Base-by-base conservation (phyloP, 805 yeast species). In the Saccharomycopsis selenospora region DNA sequence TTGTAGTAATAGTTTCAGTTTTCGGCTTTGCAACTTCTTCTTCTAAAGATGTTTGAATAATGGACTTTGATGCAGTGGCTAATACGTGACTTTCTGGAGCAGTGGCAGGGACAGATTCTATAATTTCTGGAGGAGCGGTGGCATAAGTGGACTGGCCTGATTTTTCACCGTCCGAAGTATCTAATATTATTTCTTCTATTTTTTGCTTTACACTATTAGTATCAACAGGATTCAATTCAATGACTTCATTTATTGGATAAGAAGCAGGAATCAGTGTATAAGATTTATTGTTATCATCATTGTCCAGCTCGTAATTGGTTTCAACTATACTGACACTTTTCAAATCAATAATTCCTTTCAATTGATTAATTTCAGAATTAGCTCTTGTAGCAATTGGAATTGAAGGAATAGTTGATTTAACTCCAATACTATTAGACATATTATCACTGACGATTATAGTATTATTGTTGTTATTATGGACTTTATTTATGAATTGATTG, bases 1-100 rank as follows among this genome's bases (percentile, higher is more conserved):
- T 4, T 40, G 50, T 41, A 52, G 29, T 11, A 59, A 20, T 33
- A n/a, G n/a, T n/a, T n/a, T n/a, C n/a, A n/a, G n/a, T 33, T 33
- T 33, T 33, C 10, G n/a, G 38, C 38, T 33, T 10, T 33, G 10
- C 6, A 7, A 14, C 20, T 5, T 10, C 8, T 33, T 20, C 18
- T 33, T 14, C 10, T 33, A 14, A 33, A 14, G 38, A n/a, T n/a
- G n/a, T n/a, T n/a, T n/a, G n/a, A n/a, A n/a, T n/a, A n/a, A n/a
- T n/a, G n/a, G n/a, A n/a, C n/a, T n/a, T n/a, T n/a, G n/a, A n/a
- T n/a, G n/a, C n/a, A 14, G 38, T 33, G 5, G 38, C 38, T 33
- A n/a, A n/a, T n/a, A n/a, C n/a, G n/a, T n/a, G n/a, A n/a, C n/a
- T n/a, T n/a, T n/a, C n/a, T n/a, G n/a, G n/a, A n/a, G 38, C 18